Conservation (phyloP, 306 rosid species). For the Ziziphus jujuba region DNA sequence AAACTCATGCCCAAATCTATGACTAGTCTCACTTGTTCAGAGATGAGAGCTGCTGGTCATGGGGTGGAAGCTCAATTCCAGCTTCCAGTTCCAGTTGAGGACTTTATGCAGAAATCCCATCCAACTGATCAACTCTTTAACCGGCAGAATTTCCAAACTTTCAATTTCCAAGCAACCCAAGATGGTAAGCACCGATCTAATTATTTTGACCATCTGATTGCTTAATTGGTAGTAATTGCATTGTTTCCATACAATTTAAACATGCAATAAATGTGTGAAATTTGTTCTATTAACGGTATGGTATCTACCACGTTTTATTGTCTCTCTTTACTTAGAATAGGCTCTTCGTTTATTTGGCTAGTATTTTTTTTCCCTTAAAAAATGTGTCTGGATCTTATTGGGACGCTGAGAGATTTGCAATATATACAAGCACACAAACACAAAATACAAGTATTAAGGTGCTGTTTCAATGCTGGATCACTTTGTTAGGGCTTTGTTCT, state of each 20-base stretch:
- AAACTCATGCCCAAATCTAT: conserved; percentile 90
- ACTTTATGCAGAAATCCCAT: conserved; percentile 94
- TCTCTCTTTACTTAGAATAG: not conserved
- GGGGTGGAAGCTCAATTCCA: conserved; percentile 93
- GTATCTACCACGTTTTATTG: conserved; percentile 1
- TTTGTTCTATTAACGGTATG: not conserved
- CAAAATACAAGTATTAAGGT: not conserved
- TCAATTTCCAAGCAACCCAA: conserved; percentile 68
- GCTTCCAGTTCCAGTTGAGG: conserved; percentile 90
- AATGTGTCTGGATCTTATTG: not conserved
- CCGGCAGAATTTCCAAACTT: conserved; percentile 68
- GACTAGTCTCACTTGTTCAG: conserved; percentile 88
- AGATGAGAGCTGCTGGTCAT: conserved; percentile 96
- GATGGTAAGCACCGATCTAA: conserved; percentile 64
- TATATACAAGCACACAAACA: not conserved
- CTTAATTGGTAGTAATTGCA: not conserved
- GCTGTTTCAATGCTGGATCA: not conserved
- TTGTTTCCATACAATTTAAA: not conserved
- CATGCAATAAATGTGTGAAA: not conserved
- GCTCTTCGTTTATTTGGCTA: not conserved
- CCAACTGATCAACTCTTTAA: conserved; percentile 73
- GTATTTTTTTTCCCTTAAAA: not conserved
- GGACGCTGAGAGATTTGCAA: not conserved
- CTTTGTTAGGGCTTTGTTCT: not conserved
- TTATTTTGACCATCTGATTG: conserved; percentile 9